Base-by-base conservation (phyloP, 768 basidiomycete genomes). In the Leccinum subgranulosum region DNA sequence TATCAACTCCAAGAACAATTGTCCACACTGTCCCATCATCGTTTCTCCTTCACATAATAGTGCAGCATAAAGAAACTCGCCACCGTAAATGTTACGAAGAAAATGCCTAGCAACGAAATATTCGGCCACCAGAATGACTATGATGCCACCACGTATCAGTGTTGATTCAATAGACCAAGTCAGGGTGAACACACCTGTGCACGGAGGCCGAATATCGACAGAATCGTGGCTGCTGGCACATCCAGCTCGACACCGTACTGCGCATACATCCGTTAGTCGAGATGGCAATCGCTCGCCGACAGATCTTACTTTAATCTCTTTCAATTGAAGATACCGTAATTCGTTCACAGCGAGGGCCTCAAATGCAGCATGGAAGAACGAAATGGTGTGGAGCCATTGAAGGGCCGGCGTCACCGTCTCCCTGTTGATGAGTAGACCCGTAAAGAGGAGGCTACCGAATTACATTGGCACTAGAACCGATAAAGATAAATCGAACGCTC, bases 71-170 rank as follows among this genome's bases (percentile, higher is more conserved):
- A 61, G 72, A 84, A 98, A 73, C 91, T 94, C 34, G 79, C 77
- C 6, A 83, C 69, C 6, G 89, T 93, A 73, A 94, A 94, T 2
- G 79, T 74, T 27, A 82, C 86, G 66, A 98, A 95, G 77, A 94
- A 94, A 49, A 94, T 91, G 6, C 80, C 88, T 6, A 98, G 79
- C 0, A 94, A 74, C 0, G 87, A 81, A 33, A 94, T 90, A 69
- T 99, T 95, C 0, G 97, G 97, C 92, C 92, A 98, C 97, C 97
- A 99, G 79, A 95, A 98, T 0, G 96, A 94, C 81, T 84, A 51
- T 29, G n/a, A n/a, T 45, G 9, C 10, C 33, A 57, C 3, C 12
- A 53, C 6, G 6, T 12, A 51, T 68, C 49, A 66, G 49, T 33
- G 28, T 60, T 28, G 25, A 21, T 17, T 58, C 51, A 33, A 21